Conservation (phyloP, 495 filamentous ascomycete genomes). For the Endocarpon pusillum region DNA sequence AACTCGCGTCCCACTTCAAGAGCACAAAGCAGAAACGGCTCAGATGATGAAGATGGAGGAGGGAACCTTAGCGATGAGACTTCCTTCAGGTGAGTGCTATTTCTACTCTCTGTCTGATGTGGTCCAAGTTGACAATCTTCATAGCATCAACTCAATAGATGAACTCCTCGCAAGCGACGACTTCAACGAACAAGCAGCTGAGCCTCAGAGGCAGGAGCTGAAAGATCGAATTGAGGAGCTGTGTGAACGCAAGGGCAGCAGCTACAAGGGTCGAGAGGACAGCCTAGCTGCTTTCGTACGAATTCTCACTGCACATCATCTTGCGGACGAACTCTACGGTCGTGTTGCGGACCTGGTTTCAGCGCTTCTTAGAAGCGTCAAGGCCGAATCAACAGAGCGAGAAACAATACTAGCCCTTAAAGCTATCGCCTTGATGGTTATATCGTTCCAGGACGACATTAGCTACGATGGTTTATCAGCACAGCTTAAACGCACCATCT, state of each 20-base stretch:
- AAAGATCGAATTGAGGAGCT: conserved; percentile 62
- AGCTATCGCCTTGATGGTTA: conserved; percentile 58
- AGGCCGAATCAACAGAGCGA: conserved; percentile 48
- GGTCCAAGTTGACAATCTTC: background rate
- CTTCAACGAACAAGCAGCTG: conserved; percentile 28
- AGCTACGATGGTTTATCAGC: conserved; percentile 48
- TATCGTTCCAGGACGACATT: conserved; percentile 54
- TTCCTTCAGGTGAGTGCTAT: conserved; percentile 40
- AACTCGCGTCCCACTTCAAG: conserved; percentile 34
- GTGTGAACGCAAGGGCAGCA: conserved; percentile 71
- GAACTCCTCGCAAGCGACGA: conserved; percentile 40
- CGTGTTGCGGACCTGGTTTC: conserved; percentile 48
- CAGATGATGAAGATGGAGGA: conserved; percentile 66
- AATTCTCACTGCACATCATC: conserved; percentile 57
- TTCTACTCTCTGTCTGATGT: conserved; percentile 2
- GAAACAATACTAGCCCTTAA: conserved; percentile 56
- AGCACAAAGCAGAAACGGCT: conserved; percentile 34
- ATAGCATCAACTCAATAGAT: conserved; percentile 35
- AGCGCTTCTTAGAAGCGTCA: conserved; percentile 58
- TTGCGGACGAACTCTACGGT: conserved; percentile 43
- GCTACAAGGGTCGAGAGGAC: conserved; percentile 60
- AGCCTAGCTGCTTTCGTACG: conserved; percentile 52
- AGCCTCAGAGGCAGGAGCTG: conserved; percentile 49
- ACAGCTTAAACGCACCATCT: conserved; percentile 49
- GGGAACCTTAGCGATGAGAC: conserved; percentile 52